Conservation (phyloP, 495 filamentous ascomycete genomes). For the Xylaria acuta region DNA sequence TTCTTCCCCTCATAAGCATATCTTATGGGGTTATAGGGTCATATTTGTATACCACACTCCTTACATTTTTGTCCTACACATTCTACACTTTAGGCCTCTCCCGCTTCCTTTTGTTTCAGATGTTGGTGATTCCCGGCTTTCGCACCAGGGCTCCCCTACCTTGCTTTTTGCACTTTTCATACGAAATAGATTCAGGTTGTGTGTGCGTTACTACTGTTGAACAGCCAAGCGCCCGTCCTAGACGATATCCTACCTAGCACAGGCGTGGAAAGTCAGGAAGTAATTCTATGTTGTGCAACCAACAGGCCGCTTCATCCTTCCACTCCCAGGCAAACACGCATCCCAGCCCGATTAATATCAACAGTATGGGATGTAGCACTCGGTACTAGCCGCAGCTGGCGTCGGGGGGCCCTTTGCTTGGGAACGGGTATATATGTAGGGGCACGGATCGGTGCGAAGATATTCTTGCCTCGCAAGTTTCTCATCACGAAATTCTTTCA, state of each 20-base stretch:
- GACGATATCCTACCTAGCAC: neutral
- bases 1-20: neutral
- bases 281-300: neutral
- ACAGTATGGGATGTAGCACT: neutral
- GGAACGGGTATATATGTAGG: neutral
- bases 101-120: neutral
- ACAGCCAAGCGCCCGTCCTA: neutral
- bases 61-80: neutral
- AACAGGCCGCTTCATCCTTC: neutral
- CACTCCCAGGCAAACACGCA: constrained; percentile 2
- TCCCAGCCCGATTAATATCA: neutral
- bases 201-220: too few relatives aligned
- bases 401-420: neutral
- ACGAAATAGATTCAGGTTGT: neutral
- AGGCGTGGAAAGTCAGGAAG: neutral
- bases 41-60: neutral
- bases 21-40: neutral
- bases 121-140: neutral
- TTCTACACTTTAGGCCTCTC: neutral
- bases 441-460: neutral
- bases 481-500: neutral
- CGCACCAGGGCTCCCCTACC: neutral
- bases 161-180: neutral
- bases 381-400: neutral
- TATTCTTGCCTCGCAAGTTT: neutral